These are phyloP conservation scores for Auricularia sp. DNA, from an alignment of 768 basidiomycete species.

Conservation along the genomic window DNA sequence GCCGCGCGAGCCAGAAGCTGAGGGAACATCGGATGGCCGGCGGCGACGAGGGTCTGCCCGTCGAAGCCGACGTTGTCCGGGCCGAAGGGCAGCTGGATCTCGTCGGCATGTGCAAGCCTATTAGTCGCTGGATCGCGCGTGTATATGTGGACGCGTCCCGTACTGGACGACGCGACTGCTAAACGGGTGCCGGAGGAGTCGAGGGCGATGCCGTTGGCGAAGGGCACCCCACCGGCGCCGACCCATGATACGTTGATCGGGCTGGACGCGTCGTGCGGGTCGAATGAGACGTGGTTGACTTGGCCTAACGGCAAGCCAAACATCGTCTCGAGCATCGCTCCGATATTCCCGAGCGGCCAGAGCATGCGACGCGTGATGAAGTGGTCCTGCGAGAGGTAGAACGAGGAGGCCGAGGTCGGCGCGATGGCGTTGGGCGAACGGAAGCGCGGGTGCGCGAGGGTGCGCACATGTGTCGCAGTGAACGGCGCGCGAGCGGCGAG, in stretches of 20 bases:
- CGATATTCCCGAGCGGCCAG: slow-evolving; percentile 32
- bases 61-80: slow-evolving; percentile 55
- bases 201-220: slow-evolving; percentile 60
- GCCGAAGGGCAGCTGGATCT: slow-evolving; percentile 43
- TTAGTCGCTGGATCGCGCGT: slow-evolving; percentile 32
- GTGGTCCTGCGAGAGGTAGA: slow-evolving; percentile 70
- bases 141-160: slow-evolving; percentile 41
- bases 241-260: slow-evolving; percentile 16
- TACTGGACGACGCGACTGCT: slow-evolving; percentile 47
- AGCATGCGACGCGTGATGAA: slow-evolving; percentile 53
- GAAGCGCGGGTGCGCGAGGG: slow-evolving; percentile 47
- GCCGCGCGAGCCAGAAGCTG: slow-evolving; percentile 37
- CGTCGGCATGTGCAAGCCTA: slow-evolving; percentile 27
- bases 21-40: slow-evolving; percentile 59
- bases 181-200: slow-evolving; percentile 39
- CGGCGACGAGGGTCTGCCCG: slow-evolving; percentile 41
- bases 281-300: slow-evolving; percentile 38
- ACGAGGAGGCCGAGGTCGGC: slow-evolving; percentile 52
- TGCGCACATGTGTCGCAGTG: slow-evolving; percentile 45
- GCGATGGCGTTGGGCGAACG: slow-evolving; percentile 59
- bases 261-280: slow-evolving; percentile 18
- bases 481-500: slow-evolving; percentile 35
- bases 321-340: slow-evolving; percentile 46
- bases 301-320: slow-evolving; percentile 49
- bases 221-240: slow-evolving; percentile 41